Base-by-base conservation (phyloP, 306 rosid species). In the Adenanthera pavonina region DNA sequence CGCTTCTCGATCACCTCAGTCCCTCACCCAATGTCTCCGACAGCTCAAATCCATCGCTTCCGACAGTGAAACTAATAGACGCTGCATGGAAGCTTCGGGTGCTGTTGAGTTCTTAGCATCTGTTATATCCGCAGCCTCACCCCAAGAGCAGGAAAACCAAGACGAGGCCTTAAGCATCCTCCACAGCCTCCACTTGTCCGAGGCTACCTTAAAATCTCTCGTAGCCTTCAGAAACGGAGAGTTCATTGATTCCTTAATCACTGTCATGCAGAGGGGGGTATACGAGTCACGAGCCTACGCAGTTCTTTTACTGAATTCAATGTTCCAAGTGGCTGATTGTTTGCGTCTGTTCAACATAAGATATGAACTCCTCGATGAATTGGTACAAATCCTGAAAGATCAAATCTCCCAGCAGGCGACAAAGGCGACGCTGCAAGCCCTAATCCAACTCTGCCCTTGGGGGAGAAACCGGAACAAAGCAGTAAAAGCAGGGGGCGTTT, bases 271-370 rank as follows among this genome's bases (percentile, higher is more conserved):
- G 57, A 81, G 68, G 2, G 95, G 95, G 0, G 72, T 80, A 69
- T 86, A 85, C 49, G 97, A 95, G 67, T 91, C 97, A 6, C 78
- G 92, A 17, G 93, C 95, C n/a, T 89, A 91, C 25, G 87, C 97
- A 0, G 88, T 89, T 17, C 69, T 88, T 6, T 17, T 95, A 7
- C 17, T 90, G 75, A 89, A 86, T 81, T 90, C 98, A 0, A 80
- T 91, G 40, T 6, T 90, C 0, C 86, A 91, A 0, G 87, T 87
- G 0, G 85, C 51, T 11, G 51, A 47, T 9, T 47, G 88, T 12
- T 35, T 20, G 43, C 67, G 57, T 0, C 7, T 91, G 7, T 52
- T 36, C 10, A 73, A 44, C 69, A 5, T 89, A 7, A 82, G 52
- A 68, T 6, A 54, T 0, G 95, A 87, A 2, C 7, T 91, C 7